Evolutionary conservation across 352 stramenopile genomes (phyloP).

Genomic region (Phytophthora capsici): DNA sequence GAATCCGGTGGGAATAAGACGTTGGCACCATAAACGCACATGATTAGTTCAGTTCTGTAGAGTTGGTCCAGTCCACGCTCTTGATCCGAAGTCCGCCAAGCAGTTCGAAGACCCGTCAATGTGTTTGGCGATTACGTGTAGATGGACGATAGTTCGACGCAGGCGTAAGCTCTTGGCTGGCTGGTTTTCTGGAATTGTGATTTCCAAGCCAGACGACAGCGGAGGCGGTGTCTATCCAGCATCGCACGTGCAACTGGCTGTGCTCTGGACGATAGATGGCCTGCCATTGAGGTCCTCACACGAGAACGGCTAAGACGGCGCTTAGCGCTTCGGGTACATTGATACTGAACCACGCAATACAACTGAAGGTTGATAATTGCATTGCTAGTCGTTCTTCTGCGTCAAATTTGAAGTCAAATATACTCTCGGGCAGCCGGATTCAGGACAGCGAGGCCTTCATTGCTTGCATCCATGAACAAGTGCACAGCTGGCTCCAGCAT

Average conservation of each 20-base stretch:
- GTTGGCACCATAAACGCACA: constrained; percentile 6
- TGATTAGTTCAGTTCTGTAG: constrained; percentile 12
- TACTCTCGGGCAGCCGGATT: constrained; percentile 10
- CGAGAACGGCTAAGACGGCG: not conserved
- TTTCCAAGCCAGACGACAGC: constrained; percentile 2
- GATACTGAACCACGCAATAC: constrained; percentile 2
- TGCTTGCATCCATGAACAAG: constrained; percentile 17
- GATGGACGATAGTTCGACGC: not conserved
- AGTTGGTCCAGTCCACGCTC: not conserved
- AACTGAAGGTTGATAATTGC: not conserved
- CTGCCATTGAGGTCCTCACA: constrained; percentile 4
- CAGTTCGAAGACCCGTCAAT: constrained; percentile 2
- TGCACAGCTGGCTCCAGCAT: not conserved
- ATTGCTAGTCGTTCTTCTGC: not conserved
- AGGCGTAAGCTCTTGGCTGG: constrained; percentile 4
- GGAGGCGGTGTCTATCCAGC: constrained; percentile 15
- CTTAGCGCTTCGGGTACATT: constrained; percentile 8
- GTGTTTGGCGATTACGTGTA: constrained; percentile 3
- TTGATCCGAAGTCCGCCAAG: constrained; percentile 7
- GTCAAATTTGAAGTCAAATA: constrained; percentile 13
- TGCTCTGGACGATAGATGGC: not conserved
- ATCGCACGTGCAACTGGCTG: constrained; percentile 2
- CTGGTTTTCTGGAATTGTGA: not conserved
- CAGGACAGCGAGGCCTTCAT: not conserved
- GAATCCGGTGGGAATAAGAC: constrained; percentile 2